Base-by-base conservation (phyloP, 768 basidiomycete genomes). In the Suillus discolor region DNA sequence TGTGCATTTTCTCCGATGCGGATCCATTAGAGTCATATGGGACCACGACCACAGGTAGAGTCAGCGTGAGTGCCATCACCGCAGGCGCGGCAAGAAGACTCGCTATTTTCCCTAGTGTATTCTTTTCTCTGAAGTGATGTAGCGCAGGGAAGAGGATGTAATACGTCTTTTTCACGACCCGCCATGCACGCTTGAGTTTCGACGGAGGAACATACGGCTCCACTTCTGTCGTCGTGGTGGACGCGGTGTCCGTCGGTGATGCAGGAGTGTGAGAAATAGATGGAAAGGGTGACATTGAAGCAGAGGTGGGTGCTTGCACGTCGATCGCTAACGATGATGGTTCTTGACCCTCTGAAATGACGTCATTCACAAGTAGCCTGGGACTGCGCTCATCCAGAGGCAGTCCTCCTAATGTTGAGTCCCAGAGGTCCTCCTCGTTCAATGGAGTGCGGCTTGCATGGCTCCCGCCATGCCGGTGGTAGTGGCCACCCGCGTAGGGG, bases 131-230 rank as follows among this genome's bases (percentile, higher is more conserved):
- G 75, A 97, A 92, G 60, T 86, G 82, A 63, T 90, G 88, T 1
- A 99, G 79, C 0, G 95, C 92, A 0, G 97, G 96, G 77, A 97
- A 97, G 6, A 99, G 80, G 7, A 88, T 87, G 68, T 91, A 84
- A 62, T 79, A 82, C 0, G 84, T 79, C 51, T 78, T 78, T 4
- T 75, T 72, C 13, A 88, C 65, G 16, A 80, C 72, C 36, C 76
- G 65, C 63, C 69, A 70, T 45, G 72, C 47, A 67, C 77, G 61
- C 78, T 84, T 83, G 34, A 79, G 70, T 44, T 77, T 79, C 9
- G 85, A 78, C 1, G 74, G 80, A 2, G 81, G 82, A 2, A 74
- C 70, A 65, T 77, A 83, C 7, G 77, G 71, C 53, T 85, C 83
- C 7, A 83, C 81, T 20, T 86, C 85, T 5, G 81, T 75, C 47